Conservation (phyloP, 1,284 basidiomycete genomes). For the Exobasidium rhododendri region DNA sequence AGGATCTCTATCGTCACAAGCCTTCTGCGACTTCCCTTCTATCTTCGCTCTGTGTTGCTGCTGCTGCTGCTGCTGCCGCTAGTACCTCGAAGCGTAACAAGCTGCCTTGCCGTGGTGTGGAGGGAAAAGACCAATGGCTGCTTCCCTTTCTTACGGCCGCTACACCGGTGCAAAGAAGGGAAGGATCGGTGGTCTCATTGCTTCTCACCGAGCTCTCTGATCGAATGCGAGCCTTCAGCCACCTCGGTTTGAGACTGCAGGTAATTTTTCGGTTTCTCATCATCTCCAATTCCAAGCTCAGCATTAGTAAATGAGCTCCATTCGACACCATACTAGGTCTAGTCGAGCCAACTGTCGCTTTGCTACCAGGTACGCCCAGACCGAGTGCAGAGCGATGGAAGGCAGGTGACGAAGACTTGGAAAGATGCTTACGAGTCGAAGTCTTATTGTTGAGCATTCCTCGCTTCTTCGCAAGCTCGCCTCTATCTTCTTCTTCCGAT, state of each 20-base stretch:
- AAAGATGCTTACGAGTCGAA: not conserved
- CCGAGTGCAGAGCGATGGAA: not conserved
- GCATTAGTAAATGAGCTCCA: constrained; percentile 50
- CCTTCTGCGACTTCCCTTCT: not conserved
- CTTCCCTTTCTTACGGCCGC: too few species aligned
- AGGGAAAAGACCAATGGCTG: not conserved
- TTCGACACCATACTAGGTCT: constrained; percentile 45
- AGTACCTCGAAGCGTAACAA: not conserved
- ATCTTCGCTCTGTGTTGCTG: not conserved
- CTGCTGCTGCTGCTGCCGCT: not conserved
- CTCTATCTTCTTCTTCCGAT: too few species aligned
- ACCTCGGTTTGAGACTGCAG: constrained; percentile 48
- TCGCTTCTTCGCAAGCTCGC: too few species aligned
- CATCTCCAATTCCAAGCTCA: constrained; percentile 51
- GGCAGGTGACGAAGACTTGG: not conserved
- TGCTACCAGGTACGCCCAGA: not conserved
- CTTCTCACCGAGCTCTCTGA: constrained; percentile 1
- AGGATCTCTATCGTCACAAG: not conserved
- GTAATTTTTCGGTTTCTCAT: constrained; percentile 51
- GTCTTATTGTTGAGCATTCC: not conserved
- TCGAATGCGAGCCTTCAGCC: constrained; percentile 22
- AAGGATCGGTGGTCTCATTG: too few species aligned
- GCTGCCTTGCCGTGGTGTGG: not conserved
- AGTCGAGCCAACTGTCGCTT: too few species aligned
- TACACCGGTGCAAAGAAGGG: too few species aligned